Evolutionary conservation across 2,329 filamentous ascomycete species (phyloP), one percentile per base, ranked within the genome.

Genomic region (Sclerotinia spermophila): DNA sequence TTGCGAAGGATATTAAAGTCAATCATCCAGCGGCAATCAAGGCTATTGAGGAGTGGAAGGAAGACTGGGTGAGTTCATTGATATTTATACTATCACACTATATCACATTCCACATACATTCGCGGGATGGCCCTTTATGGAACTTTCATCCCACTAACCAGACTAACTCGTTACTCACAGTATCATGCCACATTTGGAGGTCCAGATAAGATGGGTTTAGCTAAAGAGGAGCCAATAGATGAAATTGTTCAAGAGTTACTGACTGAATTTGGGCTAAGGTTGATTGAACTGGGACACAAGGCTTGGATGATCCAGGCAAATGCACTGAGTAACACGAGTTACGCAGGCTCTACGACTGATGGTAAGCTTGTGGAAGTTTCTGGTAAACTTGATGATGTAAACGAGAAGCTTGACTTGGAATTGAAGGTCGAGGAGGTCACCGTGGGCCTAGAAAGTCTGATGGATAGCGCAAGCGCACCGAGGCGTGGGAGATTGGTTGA

Each of bases 231-330:
- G 13, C 70, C 68, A 11, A 60, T 67, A 45, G 70, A 72, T 45
- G 68, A 64, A 11, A 53, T 67, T 55, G 67, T 74, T 2, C 58
- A 68, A 35, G 62, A 71, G 44, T 53, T 77, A 30, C 24, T 76
- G 2, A 67, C 71, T 24, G 66, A 71, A 40, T 76, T 75, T 65
- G 75, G 75, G 3, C 68, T 71, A 13, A 53, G 33, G 30, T 48
- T 76, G 51, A 70, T 69, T 13, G 42, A 68, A 30, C 42, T 77
- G 62, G 75, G 68, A 27, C 68, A 69, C 33, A 65, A 66, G n/a
- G 38, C 75, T 60, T 76, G 75, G 75, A 71, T 64, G 21, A 73
- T 74, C 51, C 75, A 76, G 48, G 74, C 72, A 13, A 73, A 76
- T 56, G 72, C 72, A 45, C 71, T 76, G 27, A 74, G 67, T 42